Base-by-base conservation (phyloP, 1,284 basidiomycete genomes). In the Mycena citricolor region DNA sequence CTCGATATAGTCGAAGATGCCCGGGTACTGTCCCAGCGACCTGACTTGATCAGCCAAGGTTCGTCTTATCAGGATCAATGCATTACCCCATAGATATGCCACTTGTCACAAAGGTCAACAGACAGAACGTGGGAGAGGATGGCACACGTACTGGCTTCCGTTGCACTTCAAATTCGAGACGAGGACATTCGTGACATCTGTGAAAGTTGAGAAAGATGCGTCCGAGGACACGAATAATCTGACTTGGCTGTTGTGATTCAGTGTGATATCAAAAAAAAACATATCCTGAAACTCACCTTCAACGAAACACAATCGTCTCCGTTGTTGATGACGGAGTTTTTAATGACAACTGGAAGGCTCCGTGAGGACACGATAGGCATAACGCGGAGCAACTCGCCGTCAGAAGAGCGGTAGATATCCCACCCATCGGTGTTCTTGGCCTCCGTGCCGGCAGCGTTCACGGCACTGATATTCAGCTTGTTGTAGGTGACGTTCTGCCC, bases 221-320 rank as follows among this genome's bases (percentile, higher is more conserved):
- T n/a, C n/a, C n/a, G n/a, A n/a, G n/a, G n/a, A n/a, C n/a, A n/a
- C n/a, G n/a, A n/a, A n/a, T n/a, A n/a, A n/a, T n/a, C n/a, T n/a
- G n/a, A n/a, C n/a, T n/a, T n/a, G n/a, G n/a, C n/a, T n/a, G n/a
- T n/a, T n/a, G n/a, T n/a, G n/a, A n/a, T n/a, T n/a, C n/a, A n/a
- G n/a, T n/a, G n/a, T n/a, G n/a, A n/a, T n/a, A 14, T 29, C 26
- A 29, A 11, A 17, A 7, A 19, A 11, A 11, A 11, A 29, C 11
- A 13, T 22, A n/a, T 30, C 23, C 21, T 33, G 62, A 55, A 67
- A 70, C 82, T 85, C 5, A 81, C 75, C 60, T 83, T 83, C 68
- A 85, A 83, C 6, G 71, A 71, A 22, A 83, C 76, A 56, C 79
- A 84, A 59, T 82, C 76, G 48, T 79, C 79, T 4, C 74, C 77